These are phyloP conservation scores for Botrytis hyacinthi DNA, from an alignment of 2,329 filamentous ascomycete genomes.

Conservation along the genomic window DNA sequence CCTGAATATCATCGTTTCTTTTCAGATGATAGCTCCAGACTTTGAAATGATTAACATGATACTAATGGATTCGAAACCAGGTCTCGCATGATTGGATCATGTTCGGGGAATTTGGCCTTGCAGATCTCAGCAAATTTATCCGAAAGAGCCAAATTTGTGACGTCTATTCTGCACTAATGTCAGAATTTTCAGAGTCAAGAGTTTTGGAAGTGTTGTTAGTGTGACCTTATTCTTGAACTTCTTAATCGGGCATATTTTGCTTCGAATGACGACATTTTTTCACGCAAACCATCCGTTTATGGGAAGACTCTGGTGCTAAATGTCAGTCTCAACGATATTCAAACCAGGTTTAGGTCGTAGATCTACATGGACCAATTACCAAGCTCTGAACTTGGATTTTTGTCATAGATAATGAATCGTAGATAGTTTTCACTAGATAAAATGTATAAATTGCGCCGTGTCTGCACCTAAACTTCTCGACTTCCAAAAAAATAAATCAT, in stretches of 20 bases:
- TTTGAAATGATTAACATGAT: not conserved
- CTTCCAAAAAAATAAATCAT: not conserved
- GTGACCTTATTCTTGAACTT: rapidly evolving
- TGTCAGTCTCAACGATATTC: not conserved
- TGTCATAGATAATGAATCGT: not conserved
- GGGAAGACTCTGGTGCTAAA: not conserved
- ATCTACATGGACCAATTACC: not conserved
- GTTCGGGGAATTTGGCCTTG: not conserved
- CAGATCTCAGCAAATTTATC: not conserved
- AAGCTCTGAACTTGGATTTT: not conserved
- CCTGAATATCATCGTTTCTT: not conserved
- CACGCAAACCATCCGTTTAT: not conserved
- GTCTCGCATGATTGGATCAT: not conserved
- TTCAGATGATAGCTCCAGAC: not conserved
- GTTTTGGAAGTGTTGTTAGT: too few species aligned
- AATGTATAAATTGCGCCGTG: not conserved
- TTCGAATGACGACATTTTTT: not conserved
- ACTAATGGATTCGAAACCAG: not conserved
- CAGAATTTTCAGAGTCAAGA: not conserved
- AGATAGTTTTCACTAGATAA: not conserved
- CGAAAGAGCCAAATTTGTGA: not conserved
- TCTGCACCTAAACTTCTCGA: not conserved
- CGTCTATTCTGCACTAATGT: not conserved
- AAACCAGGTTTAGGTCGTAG: not conserved
- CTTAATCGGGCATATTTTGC: rapidly evolving